Evolutionary conservation across 352 stramenopile genomes (phyloP), one percentile per base, ranked within the genome.

Genomic region (Blastocystis sp.): DNA sequence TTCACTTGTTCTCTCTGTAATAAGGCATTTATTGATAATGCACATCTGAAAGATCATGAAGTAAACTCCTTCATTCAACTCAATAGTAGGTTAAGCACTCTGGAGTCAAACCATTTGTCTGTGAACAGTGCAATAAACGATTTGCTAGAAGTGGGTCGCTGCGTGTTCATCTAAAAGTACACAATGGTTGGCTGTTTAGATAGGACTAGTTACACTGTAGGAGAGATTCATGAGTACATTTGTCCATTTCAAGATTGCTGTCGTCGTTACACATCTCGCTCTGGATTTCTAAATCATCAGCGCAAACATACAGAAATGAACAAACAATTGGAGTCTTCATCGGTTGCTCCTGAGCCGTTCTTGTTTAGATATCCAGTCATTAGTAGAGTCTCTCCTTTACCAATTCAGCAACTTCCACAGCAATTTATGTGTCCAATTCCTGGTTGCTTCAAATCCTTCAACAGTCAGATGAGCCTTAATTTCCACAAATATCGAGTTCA

Each of bases 401-500:
- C 63, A 66, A 39, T 11, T 32, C 29, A 66, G 49, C 19, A 4
- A 2, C 27, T 39, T 5, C 32, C 46, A 32, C 32, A 39, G 29
- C 19, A 65, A 37, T 83, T 49, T 43, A 46, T 56, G n/a, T 83
- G 71, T 66, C 71, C 46, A 32, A 83, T 83, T 83, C 71, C 71
- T 24, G 71, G 71, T 51, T 83, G 71, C 51, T 83, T 66, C 32
- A 83, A 83, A 43, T 54, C 71, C 12, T 83, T 83, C 51, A 65
- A 32, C 16, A 83, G 66, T 42, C 49, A 83, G 27, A 83, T 24
- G 16, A 83, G 71, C 49, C 58, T 83, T 24, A 83, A 83, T 46
- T 83, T 83, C 29, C 71, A 83, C 21, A 83, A 19, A 19, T 83
- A 83, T 46, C 71, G 71, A 37, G 71, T 83, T 32, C 71, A 83